These are phyloP conservation scores for Amanita muscaria DNA, from an alignment of 768 basidiomycete species.

Conservation along the genomic window DNA sequence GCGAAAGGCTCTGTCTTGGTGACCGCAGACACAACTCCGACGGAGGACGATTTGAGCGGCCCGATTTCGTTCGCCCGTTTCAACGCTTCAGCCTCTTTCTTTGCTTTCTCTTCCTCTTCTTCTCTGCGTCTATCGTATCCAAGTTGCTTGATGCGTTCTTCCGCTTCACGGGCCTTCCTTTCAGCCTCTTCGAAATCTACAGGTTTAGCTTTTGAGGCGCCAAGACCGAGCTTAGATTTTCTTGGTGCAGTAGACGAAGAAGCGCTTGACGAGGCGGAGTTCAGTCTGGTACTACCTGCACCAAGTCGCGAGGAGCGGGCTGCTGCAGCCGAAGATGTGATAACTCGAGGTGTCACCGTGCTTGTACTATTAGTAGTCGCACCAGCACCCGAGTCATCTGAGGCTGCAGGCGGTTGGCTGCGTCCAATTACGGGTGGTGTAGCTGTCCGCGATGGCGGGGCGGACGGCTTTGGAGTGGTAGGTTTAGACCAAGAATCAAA, in stretches of 20 bases:
- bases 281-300: conserved; percentile 29
- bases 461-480: conserved; percentile 43
- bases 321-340: conserved; percentile 55
- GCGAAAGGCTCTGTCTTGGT: conserved; percentile 12
- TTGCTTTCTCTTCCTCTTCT: conserved; percentile 71
- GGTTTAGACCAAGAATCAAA: conserved; percentile 97
- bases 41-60: conserved; percentile 19
- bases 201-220: conserved; percentile 80
- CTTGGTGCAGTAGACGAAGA: conserved; percentile 30
- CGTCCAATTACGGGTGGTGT: conserved; percentile 56
- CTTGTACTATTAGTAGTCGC: conserved; percentile 38
- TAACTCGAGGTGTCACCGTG: conserved; percentile 47
- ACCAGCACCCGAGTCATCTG: conserved; percentile 24
- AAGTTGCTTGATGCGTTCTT: conserved; percentile 83
- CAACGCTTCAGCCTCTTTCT: conserved; percentile 49
- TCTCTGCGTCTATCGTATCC: conserved; percentile 86
- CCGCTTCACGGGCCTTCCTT: conserved; percentile 82
- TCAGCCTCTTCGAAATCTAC: conserved; percentile 96
- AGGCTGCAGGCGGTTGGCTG: conserved; percentile 28
- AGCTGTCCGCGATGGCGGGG: conserved; percentile 39
- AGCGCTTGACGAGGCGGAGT: conserved; percentile 24
- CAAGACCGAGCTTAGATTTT: conserved; percentile 72
- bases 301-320: conserved; percentile 33
- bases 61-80: conserved; percentile 30
- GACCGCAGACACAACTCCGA: conserved; percentile 15